Conservation (phyloP, 306 rosid genomes). For the Citrullus mucosospermus region DNA sequence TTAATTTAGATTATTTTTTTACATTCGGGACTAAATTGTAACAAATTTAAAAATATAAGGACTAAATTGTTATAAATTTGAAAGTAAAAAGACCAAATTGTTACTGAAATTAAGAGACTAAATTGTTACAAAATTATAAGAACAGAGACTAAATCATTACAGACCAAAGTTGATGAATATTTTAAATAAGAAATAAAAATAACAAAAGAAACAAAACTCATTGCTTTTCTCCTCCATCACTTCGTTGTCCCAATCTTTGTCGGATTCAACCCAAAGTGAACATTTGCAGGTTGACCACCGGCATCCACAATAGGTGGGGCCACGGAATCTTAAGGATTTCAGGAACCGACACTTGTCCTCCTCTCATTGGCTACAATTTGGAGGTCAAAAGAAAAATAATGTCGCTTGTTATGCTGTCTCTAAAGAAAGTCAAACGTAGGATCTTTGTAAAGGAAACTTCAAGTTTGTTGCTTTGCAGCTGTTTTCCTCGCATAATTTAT, state of each 20-base stretch:
- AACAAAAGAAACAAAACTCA: not conserved
- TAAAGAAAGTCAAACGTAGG: not conserved
- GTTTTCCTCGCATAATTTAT: not conserved
- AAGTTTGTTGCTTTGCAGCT: not conserved
- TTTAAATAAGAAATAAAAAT: too few species aligned
- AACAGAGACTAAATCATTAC: too few species aligned
- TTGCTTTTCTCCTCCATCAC: not conserved
- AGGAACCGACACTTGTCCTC: not conserved
- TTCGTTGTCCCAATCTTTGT: conserved; percentile 5
- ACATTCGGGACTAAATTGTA: too few species aligned
- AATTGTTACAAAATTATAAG: too few species aligned
- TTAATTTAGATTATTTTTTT: too few species aligned
- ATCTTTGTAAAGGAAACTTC: not conserved
- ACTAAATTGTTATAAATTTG: too few species aligned
- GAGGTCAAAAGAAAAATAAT: not conserved
- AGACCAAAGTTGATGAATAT: too few species aligned
- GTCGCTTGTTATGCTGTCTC: not conserved
- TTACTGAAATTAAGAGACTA: too few species aligned
- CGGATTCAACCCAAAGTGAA: not conserved
- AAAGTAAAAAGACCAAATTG: too few species aligned
- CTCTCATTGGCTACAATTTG: not conserved
- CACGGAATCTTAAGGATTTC: not conserved
- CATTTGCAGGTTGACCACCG: not conserved
- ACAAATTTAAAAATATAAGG: too few species aligned
- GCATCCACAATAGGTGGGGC: not conserved